Evolutionary conservation across 768 basidiomycete genomes (phyloP), one percentile per base, ranked within the genome.

Genomic region (Psilocybe cubensis): DNA sequence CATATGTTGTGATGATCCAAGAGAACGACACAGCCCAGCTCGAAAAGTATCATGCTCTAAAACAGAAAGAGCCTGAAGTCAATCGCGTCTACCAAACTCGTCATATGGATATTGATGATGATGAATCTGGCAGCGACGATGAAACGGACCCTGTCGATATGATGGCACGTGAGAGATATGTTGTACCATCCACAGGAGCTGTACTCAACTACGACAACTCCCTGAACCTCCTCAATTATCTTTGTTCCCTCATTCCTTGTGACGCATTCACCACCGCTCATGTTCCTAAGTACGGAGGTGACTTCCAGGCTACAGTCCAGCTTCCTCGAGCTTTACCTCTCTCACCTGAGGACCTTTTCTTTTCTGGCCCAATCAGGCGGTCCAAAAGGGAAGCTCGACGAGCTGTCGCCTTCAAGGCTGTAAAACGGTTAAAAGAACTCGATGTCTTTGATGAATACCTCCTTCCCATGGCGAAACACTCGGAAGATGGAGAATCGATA

Each of bases 371-470:
- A 3, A 58, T 52, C 4, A 83, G 81, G 55, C 74, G 78, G 42
- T 83, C 90, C 11, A 95, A 94, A 68, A 86, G 82, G 58, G 91
- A 91, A 66, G 93, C 94, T 0, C 92, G 86, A 63, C 86, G 94
- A 6, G 89, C 89, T 3, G 92, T 84, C 10, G 90, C 92, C 0
- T 96, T 92, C 68, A 72, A 84, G 59, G 93, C 89, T 2, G 90
- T 92, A 20, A 86, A 83, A 62, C 76, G 77, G 2, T 78, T 96
- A 14, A 83, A 87, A 58, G 75, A 77, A 25, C 73, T 92, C n/a
- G 82, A 88, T 25, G 87, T 92, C 4, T 88, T 95, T 62, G 88
- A 96, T 64, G 87, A 94, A 55, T 87, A 90, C 66, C 80, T 96
- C 2, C 78, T 94, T 9, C 94, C 94, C 0, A 75, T 81, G n/a